phyloP scores from a whole-genome alignment of 2,329 filamentous ascomycete species.

The Botrytis deweyae region DNA sequence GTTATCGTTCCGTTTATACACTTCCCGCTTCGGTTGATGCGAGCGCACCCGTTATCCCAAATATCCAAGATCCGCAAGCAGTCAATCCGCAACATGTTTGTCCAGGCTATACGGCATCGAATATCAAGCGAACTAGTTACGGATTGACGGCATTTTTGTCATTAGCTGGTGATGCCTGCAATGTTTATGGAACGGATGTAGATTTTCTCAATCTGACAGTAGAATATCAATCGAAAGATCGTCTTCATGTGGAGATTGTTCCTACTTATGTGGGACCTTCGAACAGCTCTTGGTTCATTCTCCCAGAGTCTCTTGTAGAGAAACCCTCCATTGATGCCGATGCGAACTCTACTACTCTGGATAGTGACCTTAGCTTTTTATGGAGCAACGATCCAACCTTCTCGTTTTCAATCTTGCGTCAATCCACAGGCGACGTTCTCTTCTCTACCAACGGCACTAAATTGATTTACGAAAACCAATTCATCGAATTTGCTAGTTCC shows the following conservation, averaged over 20 bases:
- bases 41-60: constrained; percentile 55
- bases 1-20: constrained; percentile 43
- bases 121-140: constrained; percentile 51
- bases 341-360: constrained; percentile 45
- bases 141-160: constrained; percentile 68
- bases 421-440: constrained; percentile 60
- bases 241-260: constrained; percentile 68
- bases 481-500: constrained; percentile 67
- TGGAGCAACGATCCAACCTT: constrained; percentile 59
- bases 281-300: constrained; percentile 66
- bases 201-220: constrained; percentile 65
- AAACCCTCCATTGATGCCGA: constrained; percentile 42
- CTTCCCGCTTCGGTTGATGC: constrained; percentile 47
- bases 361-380: constrained; percentile 55
- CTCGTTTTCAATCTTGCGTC: constrained; percentile 62
- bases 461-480: constrained; percentile 74
- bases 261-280: constrained; percentile 60
- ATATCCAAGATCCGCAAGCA: constrained; percentile 63
- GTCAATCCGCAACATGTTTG: constrained; percentile 54
- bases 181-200: constrained; percentile 76
- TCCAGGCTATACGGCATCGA: constrained; percentile 66
- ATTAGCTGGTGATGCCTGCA: constrained; percentile 69
- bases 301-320: constrained; percentile 60
- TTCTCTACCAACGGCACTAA: constrained; percentile 65
- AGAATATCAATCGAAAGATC: constrained; percentile 62